These are phyloP conservation scores for Phytophthora megakarya DNA, from an alignment of 352 stramenopile species.

Conservation along the genomic window DNA sequence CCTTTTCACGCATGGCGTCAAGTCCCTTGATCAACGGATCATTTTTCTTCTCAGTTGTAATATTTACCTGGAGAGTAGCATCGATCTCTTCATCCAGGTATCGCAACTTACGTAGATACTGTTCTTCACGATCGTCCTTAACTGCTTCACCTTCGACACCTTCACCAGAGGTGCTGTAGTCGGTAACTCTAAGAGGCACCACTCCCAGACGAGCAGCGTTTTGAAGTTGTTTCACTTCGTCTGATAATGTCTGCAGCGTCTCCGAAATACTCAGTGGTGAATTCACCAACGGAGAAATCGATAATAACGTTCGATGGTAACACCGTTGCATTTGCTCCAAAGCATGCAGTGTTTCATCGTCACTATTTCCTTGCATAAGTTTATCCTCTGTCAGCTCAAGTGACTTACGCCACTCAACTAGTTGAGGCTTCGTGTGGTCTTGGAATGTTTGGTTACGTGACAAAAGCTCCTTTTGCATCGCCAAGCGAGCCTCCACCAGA, in stretches of 20 bases:
- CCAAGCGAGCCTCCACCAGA: slow-evolving; percentile 57
- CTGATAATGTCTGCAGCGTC: slow-evolving; percentile 54
- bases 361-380: slow-evolving; percentile 50
- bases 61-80: slow-evolving; percentile 69
- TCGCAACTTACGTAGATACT: slow-evolving; percentile 60
- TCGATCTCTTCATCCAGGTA: slow-evolving; percentile 73
- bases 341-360: slow-evolving; percentile 65
- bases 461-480: slow-evolving; percentile 73
- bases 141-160: slow-evolving; percentile 18
- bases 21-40: slow-evolving; percentile 75
- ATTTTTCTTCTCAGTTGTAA: slow-evolving; percentile 76
- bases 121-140: slow-evolving; percentile 46
- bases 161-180: slow-evolving; percentile 10
- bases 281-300: slow-evolving; percentile 61
- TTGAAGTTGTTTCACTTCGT: slow-evolving; percentile 67
- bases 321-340: slow-evolving; percentile 67
- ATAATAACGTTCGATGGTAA: slow-evolving; percentile 66
- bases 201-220: slow-evolving; percentile 52
- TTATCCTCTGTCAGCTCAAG: slow-evolving; percentile 72
- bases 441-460: slow-evolving; percentile 72
- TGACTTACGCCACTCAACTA: slow-evolving; percentile 71
- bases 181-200: slow-evolving; percentile 35
- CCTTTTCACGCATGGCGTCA: slow-evolving; percentile 71
- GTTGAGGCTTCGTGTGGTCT: slow-evolving; percentile 63
- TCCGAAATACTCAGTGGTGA: slow-evolving; percentile 64